Evolutionary conservation across 2,329 filamentous ascomycete genomes (phyloP), one percentile per base, ranked within the genome.

Genomic region (Penicillium decumbens): DNA sequence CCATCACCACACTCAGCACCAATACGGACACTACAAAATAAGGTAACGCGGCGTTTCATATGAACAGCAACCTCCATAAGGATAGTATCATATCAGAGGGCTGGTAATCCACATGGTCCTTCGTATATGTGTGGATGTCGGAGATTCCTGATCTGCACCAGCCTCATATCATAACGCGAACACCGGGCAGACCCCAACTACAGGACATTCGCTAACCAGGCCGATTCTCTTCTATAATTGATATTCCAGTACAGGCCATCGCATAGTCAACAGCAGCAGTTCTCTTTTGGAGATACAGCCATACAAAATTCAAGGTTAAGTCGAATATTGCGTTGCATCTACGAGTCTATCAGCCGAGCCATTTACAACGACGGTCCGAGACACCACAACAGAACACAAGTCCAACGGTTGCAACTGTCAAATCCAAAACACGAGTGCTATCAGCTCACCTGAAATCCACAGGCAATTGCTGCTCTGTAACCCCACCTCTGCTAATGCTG

Each of bases 401-500:
- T 15, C 4, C 4, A 15, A 32, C 4, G 20, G 15, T 20, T 10
- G 7, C 8, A 20, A 20, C 12, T 20, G 10, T 2, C 33, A 37
- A 20, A 20, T 37, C 33, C 9, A 4, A 20, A 6, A 8, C 33
- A 10, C 9, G 15, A 20, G 18, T 9, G 15, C 15, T 20, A 37
- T 20, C 18, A 12, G 18, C 8, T 12, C 9, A 8, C 2, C 1
- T 15, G 2, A 12, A 3, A 37, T 5, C 5, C 5, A 10, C 12
- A 9, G 12, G 6, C 1, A 24, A 24, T 28, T 6, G 23, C 10
- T 23, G 29, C 25, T 32, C 13, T 33, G 32, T 18, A 12, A 15
- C 32, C 25, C 8, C 30, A 43, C 41, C 25, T 13, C n/a, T 28
- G 37, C 42, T 25, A 15, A 24, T 51, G 57, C 57, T 61, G 58